Evolutionary conservation across 2,329 filamentous ascomycete genomes (phyloP), one percentile per base, ranked within the genome.

Genomic region (Fusarium scirpi): DNA sequence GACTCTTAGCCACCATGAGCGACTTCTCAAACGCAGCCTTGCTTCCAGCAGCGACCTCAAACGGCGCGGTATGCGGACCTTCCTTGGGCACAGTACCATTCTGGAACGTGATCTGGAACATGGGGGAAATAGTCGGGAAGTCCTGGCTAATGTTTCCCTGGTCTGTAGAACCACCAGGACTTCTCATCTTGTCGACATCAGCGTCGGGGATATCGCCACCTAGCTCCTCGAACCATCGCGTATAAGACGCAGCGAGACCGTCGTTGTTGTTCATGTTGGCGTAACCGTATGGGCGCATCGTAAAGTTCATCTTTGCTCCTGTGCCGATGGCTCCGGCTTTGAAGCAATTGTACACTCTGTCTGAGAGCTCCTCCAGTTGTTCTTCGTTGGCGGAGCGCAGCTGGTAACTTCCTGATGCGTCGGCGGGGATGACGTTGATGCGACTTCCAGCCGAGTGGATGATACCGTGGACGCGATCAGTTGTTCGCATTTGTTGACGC

Each of bases 341-440:
- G 51, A 76, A 77, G 27, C 75, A 78, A 20, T 73, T 70, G 15
- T 65, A 55, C 6, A 77, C 67, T 0, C 74, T 68, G 12, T 71
- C 69, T 0, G 65, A 70, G 24, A 76, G 73, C 13, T 67, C 58
- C 7, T 76, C 70, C 0, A 73, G 45, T 4, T 73, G 62, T 8
- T 65, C 61, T 12, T 72, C 61, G 72, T 85, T 79, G 58, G 84
- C 80, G 44, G 81, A 85, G 25, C 88, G 89, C 72, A 89, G 84
- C 43, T 85, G 86, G 71, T 80, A 89, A 8, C 89, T 91, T 73
- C 85, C 86, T 43, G 85, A 86, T 22, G 88, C 87, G 7, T 90
- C 89, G 1, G 62, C 63, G 0, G 74, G 74, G 3, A 76, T 76
- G 32, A 76, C 62, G 8, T 76, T 76, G 7, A 72, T 72, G 0